Percentiles rank a stretch among this genome's conserved stretches.
Evolutionary conservation across 257 asterid species (phyloP).

Genomic region (Rhazya stricta): DNA sequence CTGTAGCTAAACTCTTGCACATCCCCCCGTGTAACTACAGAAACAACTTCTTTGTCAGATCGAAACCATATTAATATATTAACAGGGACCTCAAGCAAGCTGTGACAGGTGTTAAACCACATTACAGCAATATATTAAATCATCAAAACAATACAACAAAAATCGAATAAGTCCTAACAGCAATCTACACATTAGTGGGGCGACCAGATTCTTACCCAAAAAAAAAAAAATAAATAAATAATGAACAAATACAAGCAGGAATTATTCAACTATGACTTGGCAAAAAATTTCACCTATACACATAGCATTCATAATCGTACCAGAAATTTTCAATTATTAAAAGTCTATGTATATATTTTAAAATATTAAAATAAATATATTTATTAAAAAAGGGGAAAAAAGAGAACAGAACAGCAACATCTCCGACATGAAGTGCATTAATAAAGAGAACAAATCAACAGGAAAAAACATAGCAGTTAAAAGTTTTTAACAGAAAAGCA

Average conservation of each 20-base stretch:
- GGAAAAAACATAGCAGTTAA: neutral
- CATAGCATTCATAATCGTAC: neutral
- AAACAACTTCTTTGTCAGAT: conserved; percentile 22
- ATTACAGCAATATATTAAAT: neutral
- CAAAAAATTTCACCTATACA: neutral
- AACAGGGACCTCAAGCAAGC: conserved; percentile 4
- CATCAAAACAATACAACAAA: neutral
- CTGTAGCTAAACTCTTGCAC: conserved; percentile 76
- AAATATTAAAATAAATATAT: no score
- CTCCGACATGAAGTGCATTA: neutral
- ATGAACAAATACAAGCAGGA: neutral
- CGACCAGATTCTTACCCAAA: neutral
- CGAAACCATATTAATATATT: conserved; percentile 1
- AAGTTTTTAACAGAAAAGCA: neutral
- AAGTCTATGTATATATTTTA: no score
- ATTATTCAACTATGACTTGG: neutral
- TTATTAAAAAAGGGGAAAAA: neutral
- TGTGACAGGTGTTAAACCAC: neutral
- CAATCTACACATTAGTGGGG: neutral
- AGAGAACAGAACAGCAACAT: no score
- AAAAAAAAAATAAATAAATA: neutral
- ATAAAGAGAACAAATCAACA: neutral
- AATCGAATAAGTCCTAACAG: neutral
- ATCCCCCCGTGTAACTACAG: conserved; percentile 92
- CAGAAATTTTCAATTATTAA: neutral